phyloP scores from a whole-genome alignment of 1,284 basidiomycete species.

The Puccinia novopanici region DNA sequence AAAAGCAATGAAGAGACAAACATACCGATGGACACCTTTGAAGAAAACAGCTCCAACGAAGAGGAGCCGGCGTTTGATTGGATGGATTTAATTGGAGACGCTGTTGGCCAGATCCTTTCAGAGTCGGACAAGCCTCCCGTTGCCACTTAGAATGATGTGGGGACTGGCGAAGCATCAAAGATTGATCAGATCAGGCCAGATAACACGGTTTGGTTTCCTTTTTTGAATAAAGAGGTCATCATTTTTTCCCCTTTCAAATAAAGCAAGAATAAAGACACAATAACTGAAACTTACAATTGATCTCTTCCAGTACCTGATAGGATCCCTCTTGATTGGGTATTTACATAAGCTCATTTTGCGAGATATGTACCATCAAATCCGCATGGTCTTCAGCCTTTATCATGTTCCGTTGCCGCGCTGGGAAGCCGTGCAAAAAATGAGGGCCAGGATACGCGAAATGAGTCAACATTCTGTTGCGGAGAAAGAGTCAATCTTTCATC shows the following conservation, averaged over 20 bases:
- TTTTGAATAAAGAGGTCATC: slow-evolving; percentile 16
- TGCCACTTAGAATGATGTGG: not conserved
- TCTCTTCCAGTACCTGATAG: too few species aligned
- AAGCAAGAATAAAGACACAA: too few species aligned
- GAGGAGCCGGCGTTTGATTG: not conserved
- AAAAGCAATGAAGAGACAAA: not conserved
- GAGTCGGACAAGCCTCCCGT: not conserved
- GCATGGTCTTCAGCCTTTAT: not conserved
- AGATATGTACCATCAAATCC: not conserved
- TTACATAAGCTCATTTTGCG: not conserved
- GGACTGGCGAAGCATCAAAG: too few species aligned
- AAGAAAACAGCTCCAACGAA: not conserved
- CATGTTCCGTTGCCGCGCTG: not conserved
- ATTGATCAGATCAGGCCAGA: not conserved
- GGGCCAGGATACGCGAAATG: not conserved
- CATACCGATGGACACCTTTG: not conserved
- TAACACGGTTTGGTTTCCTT: slow-evolving; percentile 1
- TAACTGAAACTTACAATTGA: too few species aligned
- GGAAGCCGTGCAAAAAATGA: not conserved
- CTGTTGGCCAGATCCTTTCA: not conserved
- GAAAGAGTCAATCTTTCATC: not conserved
- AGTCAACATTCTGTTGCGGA: not conserved
- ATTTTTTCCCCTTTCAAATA: too few species aligned
- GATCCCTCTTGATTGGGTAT: not conserved
- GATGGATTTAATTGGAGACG: not conserved